These are phyloP conservation scores for Eragrostis nindensis DNA, from an alignment of 176 grass and related monocot species.

Conservation along the genomic window DNA sequence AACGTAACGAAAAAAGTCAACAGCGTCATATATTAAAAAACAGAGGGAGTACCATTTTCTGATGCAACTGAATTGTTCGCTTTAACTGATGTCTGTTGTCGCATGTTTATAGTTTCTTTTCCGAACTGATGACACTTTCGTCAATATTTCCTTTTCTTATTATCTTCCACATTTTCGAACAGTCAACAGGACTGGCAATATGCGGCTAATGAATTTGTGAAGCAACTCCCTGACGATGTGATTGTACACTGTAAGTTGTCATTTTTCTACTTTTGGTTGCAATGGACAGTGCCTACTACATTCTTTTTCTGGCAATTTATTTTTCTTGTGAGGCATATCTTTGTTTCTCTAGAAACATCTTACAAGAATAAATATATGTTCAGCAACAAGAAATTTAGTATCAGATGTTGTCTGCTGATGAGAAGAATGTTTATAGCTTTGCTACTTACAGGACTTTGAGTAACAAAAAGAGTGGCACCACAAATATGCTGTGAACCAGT, in stretches of 20 bases:
- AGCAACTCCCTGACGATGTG: conserved; percentile 71
- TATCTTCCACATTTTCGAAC: conserved; percentile 17
- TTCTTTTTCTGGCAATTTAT: not conserved
- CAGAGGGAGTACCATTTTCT: too few species aligned
- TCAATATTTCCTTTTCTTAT: not conserved
- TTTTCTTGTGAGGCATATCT: not conserved
- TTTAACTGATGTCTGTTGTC: not conserved
- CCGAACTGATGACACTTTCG: not conserved
- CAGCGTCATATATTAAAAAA: too few species aligned
- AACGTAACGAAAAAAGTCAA: too few species aligned
- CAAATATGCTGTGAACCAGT: not conserved
- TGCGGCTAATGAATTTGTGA: conserved; percentile 70
- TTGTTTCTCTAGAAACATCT: not conserved
- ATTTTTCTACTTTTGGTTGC: not conserved
- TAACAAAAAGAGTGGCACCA: too few species aligned
- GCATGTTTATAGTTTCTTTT: not conserved
- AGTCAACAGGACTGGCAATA: conserved; percentile 86
- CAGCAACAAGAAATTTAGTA: not conserved
- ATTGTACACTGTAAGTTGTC: conserved; percentile 74
- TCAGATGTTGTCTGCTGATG: not conserved
- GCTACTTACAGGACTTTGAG: not conserved
- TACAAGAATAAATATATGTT: not conserved
- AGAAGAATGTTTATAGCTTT: not conserved
- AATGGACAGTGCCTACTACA: not conserved
- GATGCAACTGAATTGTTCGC: not conserved